Conservation (phyloP, 805 yeast species). For the Candida quercuum region DNA sequence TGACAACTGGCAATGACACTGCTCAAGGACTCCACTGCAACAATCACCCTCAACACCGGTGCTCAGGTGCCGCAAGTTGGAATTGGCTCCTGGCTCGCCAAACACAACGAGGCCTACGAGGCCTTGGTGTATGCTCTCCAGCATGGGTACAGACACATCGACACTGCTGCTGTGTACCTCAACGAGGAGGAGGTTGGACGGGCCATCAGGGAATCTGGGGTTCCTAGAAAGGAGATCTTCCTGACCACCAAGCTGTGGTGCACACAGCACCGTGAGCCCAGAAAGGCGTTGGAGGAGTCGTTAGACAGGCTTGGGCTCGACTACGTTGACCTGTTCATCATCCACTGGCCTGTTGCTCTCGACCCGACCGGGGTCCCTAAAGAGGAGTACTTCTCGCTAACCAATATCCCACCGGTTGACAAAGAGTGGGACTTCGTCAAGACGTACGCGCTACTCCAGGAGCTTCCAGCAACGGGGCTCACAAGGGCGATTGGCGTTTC, state of each 20-base stretch:
- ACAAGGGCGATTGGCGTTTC: slow-evolving; percentile 19
- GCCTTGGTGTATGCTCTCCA: slow-evolving; percentile 14
- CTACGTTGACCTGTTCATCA: slow-evolving; percentile 71
- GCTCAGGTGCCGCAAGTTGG: slow-evolving; percentile 47
- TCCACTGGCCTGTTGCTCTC: slow-evolving; percentile 78
- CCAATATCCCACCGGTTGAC: slow-evolving; percentile 8
- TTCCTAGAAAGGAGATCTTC: slow-evolving; percentile 60
- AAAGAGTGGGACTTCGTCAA: slow-evolving; percentile 39
- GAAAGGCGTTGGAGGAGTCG: slow-evolving; percentile 49
- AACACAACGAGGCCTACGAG: slow-evolving; percentile 17
- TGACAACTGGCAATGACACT: no score
- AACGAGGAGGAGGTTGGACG: slow-evolving; percentile 53
- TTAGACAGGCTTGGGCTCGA: slow-evolving; percentile 60
- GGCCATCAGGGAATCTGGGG: slow-evolving; percentile 49
- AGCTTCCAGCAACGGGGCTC: slow-evolving; percentile 10
- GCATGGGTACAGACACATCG: slow-evolving; percentile 58
- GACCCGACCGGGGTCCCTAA: slow-evolving; percentile 44
- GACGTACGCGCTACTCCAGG: slow-evolving; percentile 19
- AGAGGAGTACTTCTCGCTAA: slow-evolving; percentile 39
- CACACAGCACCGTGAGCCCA: slow-evolving; percentile 44
- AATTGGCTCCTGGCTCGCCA: slow-evolving; percentile 42
- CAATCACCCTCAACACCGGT: slow-evolving; percentile 40
- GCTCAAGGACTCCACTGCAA: slow-evolving; percentile 6
- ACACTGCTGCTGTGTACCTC: slow-evolving; percentile 50
- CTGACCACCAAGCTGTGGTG: slow-evolving; percentile 74